Base-by-base conservation (phyloP, 2,329 filamentous ascomycete species). In the Sclerotiophoma versabilis region DNA sequence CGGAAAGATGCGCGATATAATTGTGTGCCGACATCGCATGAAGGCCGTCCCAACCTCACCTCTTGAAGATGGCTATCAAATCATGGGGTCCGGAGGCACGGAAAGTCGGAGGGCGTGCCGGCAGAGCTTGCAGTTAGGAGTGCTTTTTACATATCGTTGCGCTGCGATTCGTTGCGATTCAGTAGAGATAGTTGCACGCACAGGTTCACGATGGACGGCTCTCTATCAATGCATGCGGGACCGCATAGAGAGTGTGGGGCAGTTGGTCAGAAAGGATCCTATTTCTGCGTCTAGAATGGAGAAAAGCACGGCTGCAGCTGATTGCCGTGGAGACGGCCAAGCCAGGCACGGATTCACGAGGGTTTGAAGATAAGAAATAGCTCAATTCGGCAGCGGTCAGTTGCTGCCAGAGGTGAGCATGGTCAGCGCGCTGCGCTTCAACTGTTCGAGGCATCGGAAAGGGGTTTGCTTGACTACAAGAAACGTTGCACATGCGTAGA, bases 1-100 rank as follows among this genome's bases (percentile, higher is more conserved):
- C 49, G 54, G 48, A 50, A 56, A 56, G 47, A 55, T 61, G 59
- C 56, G 58, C 65, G 57, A 63, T 60, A 62, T 53, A 56, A 36
- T 51, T 46, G 47, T 55, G 60, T 57, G 63, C 69, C 70, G 71
- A 72, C 63, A 66, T 71, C 60, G 69, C 66, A 63, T 62, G 60
- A 63, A 61, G 66, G 64, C 59, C 64, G 65, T 69, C 62, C 29
- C 51, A 46, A 54, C 51, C 51, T 54, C 51, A 49, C 23, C 9
- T 34, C 23, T 29, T 30, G 39, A 41, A 39, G 22, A 26, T 30
- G 34, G 51, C 41, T 54, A 45, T 49, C 51, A 41, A 36, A 43
- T 54, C 59, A 69, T 70, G 70, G 70, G 70, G 68, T 71, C 49
- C 10, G 45, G 53, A 34, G 37, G 42, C 34, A 46, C 36, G 33